These are phyloP conservation scores for Phoma sp. DNA, from an alignment of 2,329 filamentous ascomycete genomes.

Conservation along the genomic window DNA sequence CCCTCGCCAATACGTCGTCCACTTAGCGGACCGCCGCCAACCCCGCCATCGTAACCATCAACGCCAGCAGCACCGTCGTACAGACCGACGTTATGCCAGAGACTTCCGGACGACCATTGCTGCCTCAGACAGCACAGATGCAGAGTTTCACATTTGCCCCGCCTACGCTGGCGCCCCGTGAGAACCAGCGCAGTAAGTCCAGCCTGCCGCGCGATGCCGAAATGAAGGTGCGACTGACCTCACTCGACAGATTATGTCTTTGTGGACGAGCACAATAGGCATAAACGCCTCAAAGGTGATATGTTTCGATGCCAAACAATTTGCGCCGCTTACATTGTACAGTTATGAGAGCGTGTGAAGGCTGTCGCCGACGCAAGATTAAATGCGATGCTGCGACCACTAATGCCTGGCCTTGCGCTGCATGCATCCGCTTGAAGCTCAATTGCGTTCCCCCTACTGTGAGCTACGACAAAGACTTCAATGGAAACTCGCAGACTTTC, in stretches of 20 bases:
- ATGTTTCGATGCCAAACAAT: not conserved
- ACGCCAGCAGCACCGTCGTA: constrained; percentile 19
- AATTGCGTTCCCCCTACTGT: constrained; percentile 90
- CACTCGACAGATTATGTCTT: constrained; percentile 86
- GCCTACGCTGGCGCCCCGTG: constrained; percentile 66
- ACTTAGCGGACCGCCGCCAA: constrained; percentile 38
- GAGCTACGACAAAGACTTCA: constrained; percentile 69
- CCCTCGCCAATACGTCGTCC: constrained; percentile 32
- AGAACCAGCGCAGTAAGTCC: constrained; percentile 82
- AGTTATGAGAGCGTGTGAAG: constrained; percentile 98
- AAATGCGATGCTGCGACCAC: constrained; percentile 97
- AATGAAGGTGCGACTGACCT: constrained; percentile 24
- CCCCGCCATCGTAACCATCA: constrained; percentile 39
- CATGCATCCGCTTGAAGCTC: constrained; percentile 88
- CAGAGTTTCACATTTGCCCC: constrained; percentile 79
- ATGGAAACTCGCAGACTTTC: constrained; percentile 47
- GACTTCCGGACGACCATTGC: constrained; percentile 64
- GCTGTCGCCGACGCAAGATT: constrained; percentile 92
- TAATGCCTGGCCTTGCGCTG: constrained; percentile 96
- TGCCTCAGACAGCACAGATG: constrained; percentile 73
- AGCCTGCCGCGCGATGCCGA: constrained; percentile 6
- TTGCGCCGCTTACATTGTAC: constrained; percentile 29
- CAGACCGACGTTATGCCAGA: constrained; percentile 62
- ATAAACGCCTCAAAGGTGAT: constrained; percentile 92
- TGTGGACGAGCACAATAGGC: constrained; percentile 97